Evolutionary conservation across 257 asterid species (phyloP), one percentile per base, ranked within the genome.

Genomic region (Solanum ossicruentum): DNA sequence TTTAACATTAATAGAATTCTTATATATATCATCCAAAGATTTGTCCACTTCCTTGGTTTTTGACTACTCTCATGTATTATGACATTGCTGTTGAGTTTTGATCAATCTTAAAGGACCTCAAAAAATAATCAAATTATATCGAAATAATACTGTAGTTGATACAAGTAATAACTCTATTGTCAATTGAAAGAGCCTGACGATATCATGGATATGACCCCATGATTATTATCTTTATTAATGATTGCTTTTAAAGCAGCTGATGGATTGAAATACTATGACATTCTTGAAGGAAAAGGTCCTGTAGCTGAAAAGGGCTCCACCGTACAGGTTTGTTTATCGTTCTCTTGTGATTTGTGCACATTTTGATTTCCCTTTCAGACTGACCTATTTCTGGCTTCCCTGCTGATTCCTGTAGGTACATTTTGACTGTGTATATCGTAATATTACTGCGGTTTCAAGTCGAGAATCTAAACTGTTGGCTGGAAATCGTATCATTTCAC

Each of bases 381-480:
- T 78, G 79, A 70, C 85, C 67, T 87, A 82, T 81, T 51, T 88
- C 55, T 52, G 65, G 47, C 39, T 78, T 85, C 45, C 43, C 20
- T 84, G 84, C 23, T 20, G 26, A 39, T 36, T 77, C 32, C 45
- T 80, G 86, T 86, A 93, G 98, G 98, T 96, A 84, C 98, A 96
- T 90, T 96, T 95, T 87, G 98, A 96, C 88, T 96, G 98, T 87
- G n/a, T 93, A 61, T 96, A 93, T 85, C 97, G 92, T 23, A 95
- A 94, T n/a, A 89, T 96, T 88, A 96, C 98, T 87, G 99, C 98
- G 54, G 91, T 95, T 66, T 96, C 99, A 7, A 96, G 98, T 65
- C 93, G 98, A 75, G 98, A 95, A 91, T 96, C 99, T 51, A 96
- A 96, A 83, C 92, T 96, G 86, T 90, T 96, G 91, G 98, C 99